Evolutionary conservation across 495 filamentous ascomycete species (phyloP), one percentile per base, ranked within the genome.

Genomic region (Neurospora sp.): DNA sequence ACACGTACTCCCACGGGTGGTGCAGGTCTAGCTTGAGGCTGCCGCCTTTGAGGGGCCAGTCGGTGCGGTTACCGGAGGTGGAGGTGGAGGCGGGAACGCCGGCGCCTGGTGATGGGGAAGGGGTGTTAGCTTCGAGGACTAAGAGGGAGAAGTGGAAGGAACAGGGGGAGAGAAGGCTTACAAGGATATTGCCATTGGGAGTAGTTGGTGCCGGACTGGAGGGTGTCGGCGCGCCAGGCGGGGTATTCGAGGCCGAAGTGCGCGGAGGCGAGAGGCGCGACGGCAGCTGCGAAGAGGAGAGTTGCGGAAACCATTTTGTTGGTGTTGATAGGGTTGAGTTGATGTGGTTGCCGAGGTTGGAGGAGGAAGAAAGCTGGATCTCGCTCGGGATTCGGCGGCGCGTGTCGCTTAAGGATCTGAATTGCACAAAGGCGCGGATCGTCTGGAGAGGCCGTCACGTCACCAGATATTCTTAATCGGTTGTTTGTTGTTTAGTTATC

Each of bases 161-260:
- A 44, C 4, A 35, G 35, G 39, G 70, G 35, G 35, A 0, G 35
- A 35, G 72, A 40, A 42, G 40, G 75, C 84, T 27, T 81, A 91
- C 90, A 91, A 35, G 90, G 90, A 69, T 86, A 89, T 23, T 37
- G 77, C 82, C 85, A 91, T 79, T 92, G 89, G 4, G 85, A 85
- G 71, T 80, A 85, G 74, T 75, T 78, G 35, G 75, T 76, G 42
- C 73, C 74, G 60, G 70, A 74, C 40, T 72, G 49, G 69, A 87
- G 84, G 5, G 86, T 88, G 75, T 89, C 79, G 38, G 83, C 85
- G 40, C 90, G 86, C 89, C 87, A 89, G 18, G 78, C 70, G 5
- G 90, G 90, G 77, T 90, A 90, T 2, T 83, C 76, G 77, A 91
- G 75, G 5, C 72, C 76, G 82, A 90, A 91, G 79, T 92, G 90